Evolutionary conservation across 345 rosid genomes (phyloP).

Genomic region (Eucalyptus virginea): DNA sequence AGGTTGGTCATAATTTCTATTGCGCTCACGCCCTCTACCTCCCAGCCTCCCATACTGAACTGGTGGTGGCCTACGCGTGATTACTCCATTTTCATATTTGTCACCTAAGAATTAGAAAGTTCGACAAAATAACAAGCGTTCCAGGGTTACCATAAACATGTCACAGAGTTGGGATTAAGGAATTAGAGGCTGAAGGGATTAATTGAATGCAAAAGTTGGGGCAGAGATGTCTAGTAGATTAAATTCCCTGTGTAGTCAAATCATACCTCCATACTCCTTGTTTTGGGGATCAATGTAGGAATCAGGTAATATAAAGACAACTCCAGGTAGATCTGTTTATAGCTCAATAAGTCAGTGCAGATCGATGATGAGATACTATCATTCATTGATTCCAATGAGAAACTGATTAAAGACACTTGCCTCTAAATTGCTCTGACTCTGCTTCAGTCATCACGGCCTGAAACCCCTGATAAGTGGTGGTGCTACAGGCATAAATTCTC

Average conservation of each 20-base stretch:
- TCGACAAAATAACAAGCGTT: not conserved
- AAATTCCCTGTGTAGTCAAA: not conserved
- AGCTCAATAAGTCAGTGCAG: not conserved
- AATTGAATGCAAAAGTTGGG: not conserved
- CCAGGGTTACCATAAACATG: not conserved
- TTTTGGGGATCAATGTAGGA: slow-evolving; percentile 85
- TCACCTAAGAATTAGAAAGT: slow-evolving; percentile 37
- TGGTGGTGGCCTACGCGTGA: slow-evolving; percentile 79
- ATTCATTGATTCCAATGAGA: not conserved
- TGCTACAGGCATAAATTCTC: slow-evolving; percentile 93
- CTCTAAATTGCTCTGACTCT: slow-evolving; percentile 66
- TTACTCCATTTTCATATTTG: slow-evolving; percentile 76
- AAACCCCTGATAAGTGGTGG: slow-evolving; percentile 88
- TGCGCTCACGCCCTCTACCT: slow-evolving; percentile 20
- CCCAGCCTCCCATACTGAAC: slow-evolving; percentile 24
- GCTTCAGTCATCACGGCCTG: slow-evolving; percentile 88
- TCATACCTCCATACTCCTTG: slow-evolving; percentile 87
- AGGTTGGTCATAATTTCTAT: slow-evolving; percentile 12
- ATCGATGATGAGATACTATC: not conserved
- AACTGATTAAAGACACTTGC: slow-evolving; percentile 6
- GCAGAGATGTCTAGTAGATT: not conserved
- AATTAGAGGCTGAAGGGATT: not conserved
- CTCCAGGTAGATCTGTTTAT: slow-evolving; percentile 67
- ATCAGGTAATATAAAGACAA: slow-evolving; percentile 80
- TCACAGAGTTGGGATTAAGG: not conserved